A percentile compares a stretch with the other conserved stretches of the same genome.
Evolutionary conservation across 192 early-diverging fungal genomes (phyloP).

Genomic region (Coemansia sp.): DNA sequence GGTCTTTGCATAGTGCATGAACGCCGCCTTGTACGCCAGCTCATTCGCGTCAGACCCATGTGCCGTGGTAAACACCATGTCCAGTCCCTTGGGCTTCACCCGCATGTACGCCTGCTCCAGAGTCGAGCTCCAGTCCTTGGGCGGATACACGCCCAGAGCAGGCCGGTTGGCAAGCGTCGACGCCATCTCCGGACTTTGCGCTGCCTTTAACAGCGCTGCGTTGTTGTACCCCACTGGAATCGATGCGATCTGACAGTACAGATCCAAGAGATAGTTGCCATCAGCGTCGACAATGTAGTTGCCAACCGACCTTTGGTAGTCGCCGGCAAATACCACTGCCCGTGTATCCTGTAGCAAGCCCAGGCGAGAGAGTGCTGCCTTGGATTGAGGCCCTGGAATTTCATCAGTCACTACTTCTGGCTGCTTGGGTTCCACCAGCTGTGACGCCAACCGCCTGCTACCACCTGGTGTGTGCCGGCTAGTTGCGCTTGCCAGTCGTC

Average conservation of each 20-base stretch:
- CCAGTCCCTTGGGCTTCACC: slow-evolving; percentile 68
- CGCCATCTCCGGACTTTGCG: slow-evolving; percentile 62
- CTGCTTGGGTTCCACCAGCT: slow-evolving; percentile 61
- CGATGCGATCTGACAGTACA: slow-evolving; percentile 77
- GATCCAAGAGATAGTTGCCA: slow-evolving; percentile 70
- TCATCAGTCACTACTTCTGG: slow-evolving; percentile 58
- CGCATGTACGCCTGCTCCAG: slow-evolving; percentile 68
- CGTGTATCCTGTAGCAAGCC: slow-evolving; percentile 68
- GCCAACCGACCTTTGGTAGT: slow-evolving; percentile 67
- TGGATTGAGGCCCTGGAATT: slow-evolving; percentile 68
- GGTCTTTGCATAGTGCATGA: slow-evolving; percentile 66
- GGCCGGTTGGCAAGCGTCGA: slow-evolving; percentile 70
- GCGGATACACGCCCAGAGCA: slow-evolving; percentile 69
- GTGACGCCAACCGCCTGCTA: slow-evolving; percentile 21
- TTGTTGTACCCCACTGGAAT: slow-evolving; percentile 79
- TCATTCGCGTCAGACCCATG: slow-evolving; percentile 79
- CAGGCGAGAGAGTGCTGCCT: slow-evolving; percentile 56
- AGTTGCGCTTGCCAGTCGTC: slow-evolving; percentile 4
- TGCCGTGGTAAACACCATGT: slow-evolving; percentile 73
- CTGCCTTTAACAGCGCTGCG: slow-evolving; percentile 59
- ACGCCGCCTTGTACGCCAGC: slow-evolving; percentile 75
- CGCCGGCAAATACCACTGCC: slow-evolving; percentile 67
- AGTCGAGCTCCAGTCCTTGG: slow-evolving; percentile 63
- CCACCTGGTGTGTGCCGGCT: not conserved
- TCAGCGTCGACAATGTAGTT: slow-evolving; percentile 79